A percentile compares a stretch with the other conserved stretches of the same genome.
phyloP scores from a whole-genome alignment of 768 basidiomycete genomes.

The Trametes gibbosa region DNA sequence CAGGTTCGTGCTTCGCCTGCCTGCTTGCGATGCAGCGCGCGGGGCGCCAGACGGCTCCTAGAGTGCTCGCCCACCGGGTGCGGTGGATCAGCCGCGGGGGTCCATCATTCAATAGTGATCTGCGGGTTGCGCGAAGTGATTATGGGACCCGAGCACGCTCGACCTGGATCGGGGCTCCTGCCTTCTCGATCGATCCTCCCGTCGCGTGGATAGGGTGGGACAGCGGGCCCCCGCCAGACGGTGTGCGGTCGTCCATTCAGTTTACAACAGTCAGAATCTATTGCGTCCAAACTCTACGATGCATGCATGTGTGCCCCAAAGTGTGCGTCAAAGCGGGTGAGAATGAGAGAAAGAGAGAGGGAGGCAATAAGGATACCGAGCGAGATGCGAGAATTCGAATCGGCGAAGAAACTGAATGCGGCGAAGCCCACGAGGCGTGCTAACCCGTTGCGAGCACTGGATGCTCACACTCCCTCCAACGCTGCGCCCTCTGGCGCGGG shows the following conservation, averaged over 20 bases:
- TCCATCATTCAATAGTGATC: slow-evolving; percentile 11
- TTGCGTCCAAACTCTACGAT: slow-evolving; percentile 17
- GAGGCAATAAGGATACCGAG: slow-evolving; percentile 20
- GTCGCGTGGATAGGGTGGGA: background rate
- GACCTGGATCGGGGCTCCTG: background rate
- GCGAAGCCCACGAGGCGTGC: slow-evolving; percentile 15
- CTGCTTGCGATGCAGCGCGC: background rate
- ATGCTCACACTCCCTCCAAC: slow-evolving; percentile 16
- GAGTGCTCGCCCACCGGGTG: background rate
- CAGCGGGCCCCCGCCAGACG: background rate
- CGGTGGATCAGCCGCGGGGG: slow-evolving; percentile 3
- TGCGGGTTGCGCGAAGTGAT: background rate
- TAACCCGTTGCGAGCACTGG: slow-evolving; percentile 14
- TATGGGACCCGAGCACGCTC: background rate
- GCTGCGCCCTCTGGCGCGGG: slow-evolving; percentile 2
- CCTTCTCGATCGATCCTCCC: slow-evolving; percentile 9
- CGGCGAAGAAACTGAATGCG: background rate
- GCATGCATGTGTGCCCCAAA: background rate
- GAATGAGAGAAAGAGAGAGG: background rate
- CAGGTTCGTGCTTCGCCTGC: background rate
- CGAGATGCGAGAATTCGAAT: background rate
- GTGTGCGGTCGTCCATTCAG: background rate
- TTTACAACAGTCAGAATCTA: slow-evolving; percentile 8
- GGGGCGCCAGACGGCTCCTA: background rate
- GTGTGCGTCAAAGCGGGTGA: slow-evolving; percentile 8